Evolutionary conservation across 352 stramenopile genomes (phyloP), one percentile per base, ranked within the genome.

Genomic region (Phytopythium vexans): DNA sequence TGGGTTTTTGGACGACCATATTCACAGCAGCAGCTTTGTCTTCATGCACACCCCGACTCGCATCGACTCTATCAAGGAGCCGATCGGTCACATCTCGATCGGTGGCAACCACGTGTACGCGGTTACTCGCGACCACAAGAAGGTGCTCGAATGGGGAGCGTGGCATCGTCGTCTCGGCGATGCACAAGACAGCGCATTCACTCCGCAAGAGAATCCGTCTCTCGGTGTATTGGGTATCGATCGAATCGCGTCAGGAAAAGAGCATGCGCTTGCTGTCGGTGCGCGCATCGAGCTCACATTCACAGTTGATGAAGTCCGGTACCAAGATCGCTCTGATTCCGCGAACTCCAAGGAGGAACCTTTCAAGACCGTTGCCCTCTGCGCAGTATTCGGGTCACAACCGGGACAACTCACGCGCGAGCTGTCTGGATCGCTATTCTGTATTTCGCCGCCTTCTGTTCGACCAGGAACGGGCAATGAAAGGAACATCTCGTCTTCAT

Each of bases 31-130:
- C 54, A 89, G 72, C 49, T 92, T 89, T 34, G 79, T 88, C 6
- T 92, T 79, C 60, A 86, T 89, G 52, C 70, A 75, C n/a, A 70
- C 74, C 4, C 78, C 78, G 4, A 76, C 69, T 31, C 70, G 80
- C 0, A 67, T 92, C 27, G 62, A 89, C 32, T 56, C 70, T 1
- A 50, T 91, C 2, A 82, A 82, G 15, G 76, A 89, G 11, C 67
- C 77, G 0, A 83, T 91, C 10, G 63, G 69, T 0, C 69, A 49
- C 38, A 60, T 91, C 9, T 62, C 68, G 2, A 65, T 92, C 31
- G 78, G 78, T 33, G 81, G 78, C 3, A 92, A 92, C 42, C 78
- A 88, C 48, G 72, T 87, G 2, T 91, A 78, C 41, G 81, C 81
- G 10, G 63, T 89, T n/a, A 21, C 44, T 16, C 61, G 68, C 8